Percentiles rank a stretch among this genome's conserved stretches.
Evolutionary conservation across 176 grass and related monocot genomes (phyloP).

Genomic region (Thalia dealbata): DNA sequence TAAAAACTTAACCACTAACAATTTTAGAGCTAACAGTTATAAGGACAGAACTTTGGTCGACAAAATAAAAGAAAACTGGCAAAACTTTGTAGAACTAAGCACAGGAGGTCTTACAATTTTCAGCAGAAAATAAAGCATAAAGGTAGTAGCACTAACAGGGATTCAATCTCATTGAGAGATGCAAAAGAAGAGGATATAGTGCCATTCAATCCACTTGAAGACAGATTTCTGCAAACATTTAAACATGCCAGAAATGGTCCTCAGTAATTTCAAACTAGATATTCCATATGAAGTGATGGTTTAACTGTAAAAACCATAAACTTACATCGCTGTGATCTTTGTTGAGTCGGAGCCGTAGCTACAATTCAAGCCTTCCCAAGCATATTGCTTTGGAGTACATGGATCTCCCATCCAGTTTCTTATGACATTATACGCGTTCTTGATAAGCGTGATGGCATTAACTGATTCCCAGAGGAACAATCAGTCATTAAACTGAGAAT

Average conservation of each 20-base stretch:
- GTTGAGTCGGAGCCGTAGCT: conserved; percentile 25
- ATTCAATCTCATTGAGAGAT: conserved; percentile 25
- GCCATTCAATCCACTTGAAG: conserved; percentile 34
- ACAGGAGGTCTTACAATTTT: background rate
- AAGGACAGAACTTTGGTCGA: background rate
- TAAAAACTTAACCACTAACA: too few species aligned
- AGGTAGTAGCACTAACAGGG: conserved; percentile 26
- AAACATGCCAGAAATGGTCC: background rate
- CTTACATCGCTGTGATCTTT: conserved; percentile 47
- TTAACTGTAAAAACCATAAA: background rate
- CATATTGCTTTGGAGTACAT: conserved; percentile 29
- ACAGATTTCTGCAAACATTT: conserved; percentile 32
- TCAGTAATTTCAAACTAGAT: background rate
- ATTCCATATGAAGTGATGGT: background rate
- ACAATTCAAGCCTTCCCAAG: conserved; percentile 47
- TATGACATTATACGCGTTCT: conserved; percentile 23
- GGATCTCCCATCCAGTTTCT: conserved; percentile 63
- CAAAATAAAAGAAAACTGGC: background rate
- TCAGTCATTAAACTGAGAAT: background rate
- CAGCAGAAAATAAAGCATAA: background rate
- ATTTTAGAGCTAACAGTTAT: background rate
- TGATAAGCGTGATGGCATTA: conserved; percentile 39
- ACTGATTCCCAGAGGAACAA: conserved; percentile 23
- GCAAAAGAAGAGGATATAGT: conserved; percentile 32
- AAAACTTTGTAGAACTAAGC: background rate